Percentiles rank a stretch among this genome's conserved stretches.
Evolutionary conservation across 1,284 basidiomycete species (phyloP).

Genomic region (Apiotrichum sp.): DNA sequence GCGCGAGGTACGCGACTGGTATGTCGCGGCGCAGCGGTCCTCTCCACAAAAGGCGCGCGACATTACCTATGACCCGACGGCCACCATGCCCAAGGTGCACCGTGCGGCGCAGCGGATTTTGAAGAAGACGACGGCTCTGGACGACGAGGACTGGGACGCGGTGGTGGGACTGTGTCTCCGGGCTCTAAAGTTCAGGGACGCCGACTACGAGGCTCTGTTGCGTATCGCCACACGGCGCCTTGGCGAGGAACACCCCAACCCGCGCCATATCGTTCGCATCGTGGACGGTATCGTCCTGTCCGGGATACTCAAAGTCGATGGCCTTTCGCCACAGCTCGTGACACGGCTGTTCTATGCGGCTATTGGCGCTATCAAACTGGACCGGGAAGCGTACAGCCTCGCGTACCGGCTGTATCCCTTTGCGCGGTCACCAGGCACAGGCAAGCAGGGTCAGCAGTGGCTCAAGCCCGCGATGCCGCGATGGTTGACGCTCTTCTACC

Average conservation of each 20-base stretch:
- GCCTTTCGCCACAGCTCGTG: neutral
- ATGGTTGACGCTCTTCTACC: conserved; percentile 26
- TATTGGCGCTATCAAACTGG: conserved; percentile 1
- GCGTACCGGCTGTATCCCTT: conserved; percentile 19
- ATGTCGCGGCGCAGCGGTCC: conserved; percentile 1
- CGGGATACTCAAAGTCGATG: conserved; percentile 1
- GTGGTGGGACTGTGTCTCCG: conserved; percentile 11
- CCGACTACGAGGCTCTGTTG: conserved; percentile 3
- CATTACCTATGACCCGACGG: neutral
- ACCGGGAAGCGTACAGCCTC: conserved; percentile 17
- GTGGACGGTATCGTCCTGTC: conserved; percentile 5
- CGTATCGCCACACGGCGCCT: neutral
- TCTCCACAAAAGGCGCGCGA: neutral
- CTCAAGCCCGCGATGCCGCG: neutral
- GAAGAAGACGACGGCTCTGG: neutral
- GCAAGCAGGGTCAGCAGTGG: conserved; percentile 1
- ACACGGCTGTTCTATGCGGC: conserved; percentile 13
- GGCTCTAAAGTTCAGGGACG: conserved; percentile 1
- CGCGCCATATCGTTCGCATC: conserved; percentile 10
- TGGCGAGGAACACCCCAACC: neutral
- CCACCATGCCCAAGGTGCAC: conserved; percentile 1
- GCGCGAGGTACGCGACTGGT: conserved; percentile 4
- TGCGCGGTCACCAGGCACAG: neutral
- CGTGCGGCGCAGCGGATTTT: neutral
- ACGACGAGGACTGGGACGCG: conserved; percentile 5